These are phyloP conservation scores for Hordeum vulgare DNA, from an alignment of 176 grass and related monocot genomes.

Conservation along the genomic window DNA sequence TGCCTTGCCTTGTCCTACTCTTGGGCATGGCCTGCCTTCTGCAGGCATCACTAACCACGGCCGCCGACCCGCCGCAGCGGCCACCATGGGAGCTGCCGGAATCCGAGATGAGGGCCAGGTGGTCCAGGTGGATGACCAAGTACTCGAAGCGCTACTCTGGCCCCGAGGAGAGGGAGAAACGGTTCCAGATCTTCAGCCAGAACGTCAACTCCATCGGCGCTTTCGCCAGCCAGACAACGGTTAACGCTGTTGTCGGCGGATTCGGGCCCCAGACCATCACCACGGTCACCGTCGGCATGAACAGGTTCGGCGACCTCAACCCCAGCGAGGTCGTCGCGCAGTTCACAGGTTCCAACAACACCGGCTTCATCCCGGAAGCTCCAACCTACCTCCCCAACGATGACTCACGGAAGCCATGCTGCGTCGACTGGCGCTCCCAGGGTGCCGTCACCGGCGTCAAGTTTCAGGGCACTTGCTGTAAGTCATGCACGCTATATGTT, in stretches of 20 bases:
- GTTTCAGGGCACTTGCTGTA: constrained; percentile 7
- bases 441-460: constrained; percentile 26
- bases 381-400: background rate
- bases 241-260: background rate
- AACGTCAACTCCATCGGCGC: constrained; percentile 13
- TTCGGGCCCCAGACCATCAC: constrained; percentile 6
- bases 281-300: background rate
- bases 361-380: background rate
- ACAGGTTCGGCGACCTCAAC: constrained; percentile 25
- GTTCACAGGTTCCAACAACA: background rate
- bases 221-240: background rate
- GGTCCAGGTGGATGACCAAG: background rate
- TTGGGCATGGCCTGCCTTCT: background rate
- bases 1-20: background rate
- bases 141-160: background rate
- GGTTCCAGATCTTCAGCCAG: constrained; percentile 6
- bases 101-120: background rate
- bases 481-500: background rate
- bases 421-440: constrained; percentile 19
- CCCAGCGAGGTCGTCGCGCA: background rate
- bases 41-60: background rate
- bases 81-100: background rate
- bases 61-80: background rate
- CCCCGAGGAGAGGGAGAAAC: background rate
- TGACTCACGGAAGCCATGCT: background rate